Percentiles rank a stretch among this genome's conserved stretches.
phyloP scores from a whole-genome alignment of 1,284 basidiomycete species.

The Apiotrichum montevideense region DNA sequence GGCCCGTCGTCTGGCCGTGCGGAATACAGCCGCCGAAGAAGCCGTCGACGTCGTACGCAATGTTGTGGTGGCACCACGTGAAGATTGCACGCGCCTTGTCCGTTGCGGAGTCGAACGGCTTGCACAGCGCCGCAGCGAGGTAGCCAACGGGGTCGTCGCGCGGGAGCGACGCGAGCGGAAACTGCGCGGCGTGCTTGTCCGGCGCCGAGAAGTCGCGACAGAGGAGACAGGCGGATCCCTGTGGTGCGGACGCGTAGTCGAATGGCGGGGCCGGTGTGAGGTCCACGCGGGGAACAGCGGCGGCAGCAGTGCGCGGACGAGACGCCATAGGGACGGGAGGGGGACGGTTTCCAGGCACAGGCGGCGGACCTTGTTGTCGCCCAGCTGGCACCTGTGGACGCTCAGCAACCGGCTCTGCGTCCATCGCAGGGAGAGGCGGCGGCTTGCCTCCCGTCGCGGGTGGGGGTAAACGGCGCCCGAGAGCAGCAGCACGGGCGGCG shows the following conservation, averaged over 20 bases:
- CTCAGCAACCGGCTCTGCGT: too few species aligned
- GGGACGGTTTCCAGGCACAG: not conserved
- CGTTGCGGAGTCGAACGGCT: constrained; percentile 1
- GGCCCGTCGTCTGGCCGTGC: not conserved
- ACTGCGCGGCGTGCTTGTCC: constrained; percentile 7
- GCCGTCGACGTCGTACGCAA: constrained; percentile 11
- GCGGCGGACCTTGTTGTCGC: not conserved
- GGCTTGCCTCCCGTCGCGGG: not conserved
- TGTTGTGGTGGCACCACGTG: constrained; percentile 18
- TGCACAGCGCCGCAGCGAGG: constrained; percentile 9
- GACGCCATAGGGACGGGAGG: constrained; percentile 2
- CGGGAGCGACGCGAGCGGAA: constrained; percentile 3
- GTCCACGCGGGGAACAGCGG: not conserved
- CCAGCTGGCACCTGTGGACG: too few species aligned
- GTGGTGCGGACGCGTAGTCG: not conserved
- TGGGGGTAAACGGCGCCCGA: not conserved
- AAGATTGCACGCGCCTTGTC: constrained; percentile 19
- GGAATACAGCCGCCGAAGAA: constrained; percentile 8
- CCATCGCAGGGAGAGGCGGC: not conserved
- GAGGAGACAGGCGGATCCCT: constrained; percentile 1
- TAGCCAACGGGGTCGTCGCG: constrained; percentile 2
- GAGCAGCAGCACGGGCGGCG: not conserved
- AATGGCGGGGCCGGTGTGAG: not conserved
- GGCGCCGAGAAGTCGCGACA: constrained; percentile 14
- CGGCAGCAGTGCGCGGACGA: not conserved